A percentile compares a stretch with the other conserved stretches of the same genome.
Conservation (phyloP, 2,329 filamentous ascomycete species). For the Hypoxylon sp. region DNA sequence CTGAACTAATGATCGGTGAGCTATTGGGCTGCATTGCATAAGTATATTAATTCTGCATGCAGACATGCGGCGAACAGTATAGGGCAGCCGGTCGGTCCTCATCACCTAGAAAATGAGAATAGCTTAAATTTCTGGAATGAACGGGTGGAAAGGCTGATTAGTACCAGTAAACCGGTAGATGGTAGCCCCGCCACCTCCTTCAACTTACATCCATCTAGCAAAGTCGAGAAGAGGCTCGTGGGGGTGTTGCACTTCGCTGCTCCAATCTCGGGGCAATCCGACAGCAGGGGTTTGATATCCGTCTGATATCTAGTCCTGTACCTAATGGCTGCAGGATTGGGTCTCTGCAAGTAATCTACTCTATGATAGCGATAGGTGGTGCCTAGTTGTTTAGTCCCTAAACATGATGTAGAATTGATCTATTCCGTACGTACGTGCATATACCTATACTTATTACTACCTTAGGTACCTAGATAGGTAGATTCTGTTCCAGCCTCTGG, state of each 20-base stretch:
- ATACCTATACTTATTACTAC: slow-evolving; percentile 5
- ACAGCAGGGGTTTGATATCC: slow-evolving; percentile 12
- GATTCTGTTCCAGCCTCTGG: slow-evolving; percentile 35
- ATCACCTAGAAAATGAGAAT: not conserved
- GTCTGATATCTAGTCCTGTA: slow-evolving; percentile 27
- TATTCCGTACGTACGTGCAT: slow-evolving; percentile 39
- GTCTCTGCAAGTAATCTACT: slow-evolving; percentile 27
- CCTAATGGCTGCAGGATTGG: slow-evolving; percentile 36
- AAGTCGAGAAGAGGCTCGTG: slow-evolving; percentile 14
- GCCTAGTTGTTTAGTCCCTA: slow-evolving; percentile 21
- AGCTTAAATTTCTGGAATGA: not conserved
- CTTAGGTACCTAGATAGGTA: not conserved
- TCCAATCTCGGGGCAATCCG: slow-evolving; percentile 40
- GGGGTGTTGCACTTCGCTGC: slow-evolving; percentile 17
- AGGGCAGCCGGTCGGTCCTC: slow-evolving; percentile 2
- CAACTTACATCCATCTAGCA: slow-evolving; percentile 11
- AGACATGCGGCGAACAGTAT: slow-evolving; percentile 33
- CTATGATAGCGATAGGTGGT: slow-evolving; percentile 29
- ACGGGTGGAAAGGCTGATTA: not conserved
- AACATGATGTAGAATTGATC: slow-evolving; percentile 32
- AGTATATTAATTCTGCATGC: slow-evolving; percentile 23
- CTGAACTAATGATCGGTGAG: slow-evolving; percentile 15
- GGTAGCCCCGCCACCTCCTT: slow-evolving; percentile 26
- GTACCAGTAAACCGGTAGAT: slow-evolving; percentile 26
- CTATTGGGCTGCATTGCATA: slow-evolving; percentile 42